Evolutionary conservation across 345 rosid species (phyloP).

Genomic region (Salix suchowensis): DNA sequence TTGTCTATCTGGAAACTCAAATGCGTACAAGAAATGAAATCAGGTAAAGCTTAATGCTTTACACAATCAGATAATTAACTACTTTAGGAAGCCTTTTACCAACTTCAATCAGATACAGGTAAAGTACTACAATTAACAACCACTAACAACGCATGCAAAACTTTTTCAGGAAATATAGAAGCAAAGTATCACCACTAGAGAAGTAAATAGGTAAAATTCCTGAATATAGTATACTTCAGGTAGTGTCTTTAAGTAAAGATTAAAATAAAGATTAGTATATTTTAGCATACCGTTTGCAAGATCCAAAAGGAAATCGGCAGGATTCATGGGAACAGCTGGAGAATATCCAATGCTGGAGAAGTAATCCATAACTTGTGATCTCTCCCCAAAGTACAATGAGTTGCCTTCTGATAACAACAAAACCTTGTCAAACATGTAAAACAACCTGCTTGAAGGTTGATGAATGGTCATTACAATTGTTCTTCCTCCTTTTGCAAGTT

Average conservation of each 20-base stretch:
- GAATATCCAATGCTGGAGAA: conserved; percentile 38
- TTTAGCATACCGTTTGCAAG: conserved; percentile 43
- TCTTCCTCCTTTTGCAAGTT: conserved; percentile 41
- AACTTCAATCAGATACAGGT: neutral
- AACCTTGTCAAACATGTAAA: conserved; percentile 58
- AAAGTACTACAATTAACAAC: neutral
- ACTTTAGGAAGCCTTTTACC: neutral
- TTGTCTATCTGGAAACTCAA: neutral
- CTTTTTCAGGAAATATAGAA: neutral
- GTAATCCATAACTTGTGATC: conserved; percentile 42
- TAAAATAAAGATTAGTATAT: neutral
- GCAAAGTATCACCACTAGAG: neutral
- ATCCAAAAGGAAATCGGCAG: conserved; percentile 52
- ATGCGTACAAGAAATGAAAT: neutral
- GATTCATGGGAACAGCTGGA: conserved; percentile 50
- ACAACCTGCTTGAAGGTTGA: conserved; percentile 55
- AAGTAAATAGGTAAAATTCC: neutral
- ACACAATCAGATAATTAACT: neutral
- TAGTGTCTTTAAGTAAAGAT: neutral
- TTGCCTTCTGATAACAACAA: conserved; percentile 48
- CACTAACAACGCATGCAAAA: neutral
- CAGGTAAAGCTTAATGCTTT: neutral
- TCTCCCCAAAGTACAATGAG: conserved; percentile 46
- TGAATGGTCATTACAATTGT: conserved; percentile 53
- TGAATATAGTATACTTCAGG: neutral